Percentiles rank a stretch among this genome's conserved stretches.
Evolutionary conservation across 805 yeast genomes (phyloP).

Genomic region (Candida oleophila): DNA sequence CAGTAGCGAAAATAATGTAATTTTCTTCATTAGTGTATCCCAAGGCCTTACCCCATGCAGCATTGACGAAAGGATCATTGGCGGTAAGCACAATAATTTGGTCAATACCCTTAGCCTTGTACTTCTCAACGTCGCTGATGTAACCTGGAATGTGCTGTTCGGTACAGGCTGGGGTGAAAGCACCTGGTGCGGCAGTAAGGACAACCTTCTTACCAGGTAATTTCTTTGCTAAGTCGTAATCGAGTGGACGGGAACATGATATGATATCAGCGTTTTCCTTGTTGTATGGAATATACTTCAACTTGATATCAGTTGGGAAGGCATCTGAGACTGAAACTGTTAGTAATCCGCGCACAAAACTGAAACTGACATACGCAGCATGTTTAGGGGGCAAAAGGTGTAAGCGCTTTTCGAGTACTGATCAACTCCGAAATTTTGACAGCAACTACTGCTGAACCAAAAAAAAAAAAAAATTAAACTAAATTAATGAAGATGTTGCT

Average conservation of each 20-base stretch:
- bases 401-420: too few relatives aligned
- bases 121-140: slow-evolving; percentile 47
- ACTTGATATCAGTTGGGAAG: slow-evolving; percentile 36
- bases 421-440: neutral
- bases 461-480: neutral
- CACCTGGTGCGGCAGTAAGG: slow-evolving; percentile 80
- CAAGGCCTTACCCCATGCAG: slow-evolving; percentile 65
- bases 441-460: neutral
- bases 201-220: slow-evolving; percentile 55
- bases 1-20: slow-evolving; percentile 58
- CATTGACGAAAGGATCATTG: slow-evolving; percentile 69
- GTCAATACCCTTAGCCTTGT: slow-evolving; percentile 62
- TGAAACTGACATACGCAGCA: too few relatives aligned
- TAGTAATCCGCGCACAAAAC: too few relatives aligned
- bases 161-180: slow-evolving; percentile 83
- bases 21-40: slow-evolving; percentile 35
- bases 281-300: slow-evolving; percentile 43
- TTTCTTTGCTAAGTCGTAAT: slow-evolving; percentile 31
- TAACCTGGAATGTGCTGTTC: slow-evolving; percentile 71
- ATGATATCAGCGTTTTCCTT: slow-evolving; percentile 32
- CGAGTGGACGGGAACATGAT: slow-evolving; percentile 39
- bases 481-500: too few relatives aligned
- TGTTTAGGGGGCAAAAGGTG: too few relatives aligned
- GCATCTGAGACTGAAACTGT: slow-evolving; percentile 12
- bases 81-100: slow-evolving; percentile 61